Base-by-base conservation (phyloP, 1,284 basidiomycete species). In the Puccinia novopanici region DNA sequence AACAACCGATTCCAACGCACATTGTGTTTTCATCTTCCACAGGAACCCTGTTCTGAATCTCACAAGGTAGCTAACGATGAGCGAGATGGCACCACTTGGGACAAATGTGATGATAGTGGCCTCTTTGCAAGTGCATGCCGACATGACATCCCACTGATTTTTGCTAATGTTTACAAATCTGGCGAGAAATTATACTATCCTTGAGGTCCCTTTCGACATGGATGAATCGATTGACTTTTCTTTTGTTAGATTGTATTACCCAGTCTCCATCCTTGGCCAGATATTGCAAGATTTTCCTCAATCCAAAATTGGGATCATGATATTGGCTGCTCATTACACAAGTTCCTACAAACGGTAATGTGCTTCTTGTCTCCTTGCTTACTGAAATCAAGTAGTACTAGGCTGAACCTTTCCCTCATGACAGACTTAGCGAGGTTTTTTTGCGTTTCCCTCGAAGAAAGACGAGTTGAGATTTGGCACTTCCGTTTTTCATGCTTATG, bases 401-500 rank as follows among this genome's bases (percentile, higher is more conserved):
- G 27, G 34, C 34, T 65, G 30, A n/a, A n/a, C n/a, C n/a, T n/a
- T n/a, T n/a, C n/a, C n/a, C n/a, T n/a, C n/a, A n/a, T 65, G 9
- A 24, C 27, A n/a, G 24, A 40, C 6, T 63, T 40, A 42, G 61
- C 4, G 61, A 5, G 9, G 19, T 19, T 65, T 9, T 22, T 42
- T 65, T 65, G 61, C 40, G 9, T 65, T 65, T 40, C 34, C 12
- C 6, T 17, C 19, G 9, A 22, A 65, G 27, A 37, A 65, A 65
- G 34, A 65, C 22, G 12, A 4, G 17, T 4, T 65, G 4, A 3
- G 40, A 42, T 73, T 73, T 73, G 71, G 71, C 2, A 73, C 71
- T 3, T 73, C 71, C 9, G 50, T 57, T 13, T 73, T 73, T 50
- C 71, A 73, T 48, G 71, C 71, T n/a, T 73, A 73, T 48, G 71